These are phyloP conservation scores for Torulaspora quercuum DNA, from an alignment of 805 yeast species.

Conservation along the genomic window DNA sequence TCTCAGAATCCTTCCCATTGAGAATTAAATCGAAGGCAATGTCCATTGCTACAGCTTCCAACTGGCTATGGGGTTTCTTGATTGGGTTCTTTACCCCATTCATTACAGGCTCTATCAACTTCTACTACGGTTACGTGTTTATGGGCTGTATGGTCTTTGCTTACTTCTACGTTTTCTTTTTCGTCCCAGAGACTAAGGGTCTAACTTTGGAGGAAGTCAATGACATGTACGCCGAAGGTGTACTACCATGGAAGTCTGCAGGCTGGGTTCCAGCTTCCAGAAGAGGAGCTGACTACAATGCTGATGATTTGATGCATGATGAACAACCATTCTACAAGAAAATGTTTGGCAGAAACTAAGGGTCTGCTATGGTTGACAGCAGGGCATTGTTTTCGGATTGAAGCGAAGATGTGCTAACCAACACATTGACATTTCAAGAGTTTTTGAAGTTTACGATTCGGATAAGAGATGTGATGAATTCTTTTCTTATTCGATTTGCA, in stretches of 20 bases:
- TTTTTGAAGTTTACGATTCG: conserved; percentile 6
- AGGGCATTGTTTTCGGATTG: not conserved
- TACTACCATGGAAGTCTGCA: conserved; percentile 47
- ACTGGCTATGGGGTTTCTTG: conserved; percentile 67
- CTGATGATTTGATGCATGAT: conserved; percentile 30
- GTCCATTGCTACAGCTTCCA: conserved; percentile 61
- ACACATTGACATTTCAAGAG: too few species aligned
- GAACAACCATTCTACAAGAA: conserved; percentile 34
- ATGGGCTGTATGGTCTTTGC: conserved; percentile 58
- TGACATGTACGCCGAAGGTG: conserved; percentile 48
- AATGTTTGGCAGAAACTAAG: conserved; percentile 17
- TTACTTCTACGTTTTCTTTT: conserved; percentile 66
- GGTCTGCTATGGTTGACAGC: not conserved
- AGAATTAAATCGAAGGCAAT: conserved; percentile 61
- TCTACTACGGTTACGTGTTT: conserved; percentile 66
- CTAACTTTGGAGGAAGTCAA: conserved; percentile 80
- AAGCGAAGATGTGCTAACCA: conserved; percentile 3
- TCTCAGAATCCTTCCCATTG: conserved; percentile 70
- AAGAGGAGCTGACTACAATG: conserved; percentile 34
- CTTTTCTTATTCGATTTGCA: too few species aligned
- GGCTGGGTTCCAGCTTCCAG: conserved; percentile 51
- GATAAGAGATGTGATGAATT: conserved; percentile 2
- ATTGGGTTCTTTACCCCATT: conserved; percentile 74
- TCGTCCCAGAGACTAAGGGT: conserved; percentile 77
- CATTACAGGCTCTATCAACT: conserved; percentile 61